Evolutionary conservation across 2,329 filamentous ascomycete genomes (phyloP).

Genomic region (Phialocephala subalpina): DNA sequence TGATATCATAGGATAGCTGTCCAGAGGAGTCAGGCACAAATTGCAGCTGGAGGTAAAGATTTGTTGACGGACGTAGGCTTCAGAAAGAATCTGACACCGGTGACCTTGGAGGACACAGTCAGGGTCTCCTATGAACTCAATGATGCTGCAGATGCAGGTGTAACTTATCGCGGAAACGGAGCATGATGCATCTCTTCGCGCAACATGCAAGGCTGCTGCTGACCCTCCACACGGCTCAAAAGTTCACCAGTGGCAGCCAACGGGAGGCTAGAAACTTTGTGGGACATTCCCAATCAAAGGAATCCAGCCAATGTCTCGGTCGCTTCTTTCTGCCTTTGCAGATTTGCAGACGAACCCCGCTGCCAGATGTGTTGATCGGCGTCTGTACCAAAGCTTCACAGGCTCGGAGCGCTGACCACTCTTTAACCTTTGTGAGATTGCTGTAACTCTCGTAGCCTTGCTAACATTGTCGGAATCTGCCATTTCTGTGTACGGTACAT

Average conservation of each 20-base stretch:
- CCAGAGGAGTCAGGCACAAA: background rate
- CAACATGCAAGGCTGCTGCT: slow-evolving; percentile 9
- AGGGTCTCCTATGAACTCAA: too few species aligned
- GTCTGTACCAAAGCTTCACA: too few species aligned
- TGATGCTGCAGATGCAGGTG: background rate
- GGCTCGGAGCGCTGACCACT: too few species aligned
- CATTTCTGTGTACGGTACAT: too few species aligned
- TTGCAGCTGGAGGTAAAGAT: background rate
- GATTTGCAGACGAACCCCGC: too few species aligned
- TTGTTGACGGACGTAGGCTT: background rate
- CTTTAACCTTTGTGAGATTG: too few species aligned
- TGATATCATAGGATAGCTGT: background rate
- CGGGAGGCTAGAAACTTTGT: slow-evolving; percentile 4
- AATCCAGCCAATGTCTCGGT: too few species aligned
- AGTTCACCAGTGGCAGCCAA: background rate
- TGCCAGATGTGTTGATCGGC: too few species aligned
- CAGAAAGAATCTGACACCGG: background rate
- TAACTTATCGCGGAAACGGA: background rate
- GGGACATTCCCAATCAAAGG: background rate
- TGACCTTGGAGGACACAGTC: too few species aligned
- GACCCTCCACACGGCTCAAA: background rate
- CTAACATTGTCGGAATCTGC: too few species aligned
- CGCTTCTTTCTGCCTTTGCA: too few species aligned
- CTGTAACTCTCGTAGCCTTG: too few species aligned
- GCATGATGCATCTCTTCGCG: background rate